phyloP scores from a whole-genome alignment of 768 basidiomycete species.

The Rubroboletus pulcherrimus region DNA sequence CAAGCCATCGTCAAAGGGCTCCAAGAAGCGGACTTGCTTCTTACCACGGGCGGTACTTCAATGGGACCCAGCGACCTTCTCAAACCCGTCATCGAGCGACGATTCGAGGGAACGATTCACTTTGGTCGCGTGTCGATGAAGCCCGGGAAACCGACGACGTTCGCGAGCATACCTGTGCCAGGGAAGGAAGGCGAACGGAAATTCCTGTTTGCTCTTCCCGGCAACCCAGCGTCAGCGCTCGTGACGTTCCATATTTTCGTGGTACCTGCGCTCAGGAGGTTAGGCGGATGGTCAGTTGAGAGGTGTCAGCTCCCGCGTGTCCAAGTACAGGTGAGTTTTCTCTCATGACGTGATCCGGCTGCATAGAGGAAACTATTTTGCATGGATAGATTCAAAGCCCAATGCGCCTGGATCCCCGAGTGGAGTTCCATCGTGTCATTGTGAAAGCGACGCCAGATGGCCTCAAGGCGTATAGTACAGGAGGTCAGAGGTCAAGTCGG shows the following conservation, averaged over 20 bases:
- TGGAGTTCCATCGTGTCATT: conserved; percentile 80
- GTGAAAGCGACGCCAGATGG: conserved; percentile 43
- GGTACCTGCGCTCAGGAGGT: conserved; percentile 66
- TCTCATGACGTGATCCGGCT: not conserved
- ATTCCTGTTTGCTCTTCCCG: conserved; percentile 80
- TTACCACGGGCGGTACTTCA: conserved; percentile 88
- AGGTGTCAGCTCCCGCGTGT: conserved; percentile 58
- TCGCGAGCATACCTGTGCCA: conserved; percentile 64
- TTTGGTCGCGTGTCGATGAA: conserved; percentile 85
- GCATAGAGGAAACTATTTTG: not conserved
- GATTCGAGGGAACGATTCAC: conserved; percentile 71
- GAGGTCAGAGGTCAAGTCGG: conserved; percentile 82
- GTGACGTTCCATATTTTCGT: conserved; percentile 86
- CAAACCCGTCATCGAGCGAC: conserved; percentile 83
- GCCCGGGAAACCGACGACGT: conserved; percentile 87
- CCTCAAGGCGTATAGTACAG: conserved; percentile 72
- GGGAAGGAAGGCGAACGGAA: conserved; percentile 38
- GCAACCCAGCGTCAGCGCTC: conserved; percentile 85
- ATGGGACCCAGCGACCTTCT: conserved; percentile 88
- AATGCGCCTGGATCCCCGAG: conserved; percentile 68
- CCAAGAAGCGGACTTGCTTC: conserved; percentile 62
- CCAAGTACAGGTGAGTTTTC: conserved; percentile 52
- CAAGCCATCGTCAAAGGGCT: conserved; percentile 54
- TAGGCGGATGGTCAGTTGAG: conserved; percentile 63
- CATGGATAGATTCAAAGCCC: conserved; percentile 47